Evolutionary conservation across 73 alveolate species (phyloP).

Genomic region (Paramecium pentaurelia): DNA sequence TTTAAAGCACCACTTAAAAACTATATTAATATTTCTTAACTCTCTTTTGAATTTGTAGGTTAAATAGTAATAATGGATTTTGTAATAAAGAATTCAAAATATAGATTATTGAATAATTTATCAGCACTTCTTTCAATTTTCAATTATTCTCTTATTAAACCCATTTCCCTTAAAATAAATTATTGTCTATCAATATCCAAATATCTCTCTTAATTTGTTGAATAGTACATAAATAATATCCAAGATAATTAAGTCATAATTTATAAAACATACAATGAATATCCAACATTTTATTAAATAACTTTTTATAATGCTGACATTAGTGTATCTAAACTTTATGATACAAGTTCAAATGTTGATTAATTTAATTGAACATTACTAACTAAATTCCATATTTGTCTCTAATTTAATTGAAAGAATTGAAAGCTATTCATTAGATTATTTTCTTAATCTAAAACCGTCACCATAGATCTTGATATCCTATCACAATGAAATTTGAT

Average conservation of each 20-base stretch:
- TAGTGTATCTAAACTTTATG: background rate
- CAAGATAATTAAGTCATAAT: background rate
- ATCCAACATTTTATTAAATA: background rate
- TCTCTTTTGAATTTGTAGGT: background rate
- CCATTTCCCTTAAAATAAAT: background rate
- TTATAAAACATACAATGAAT: background rate
- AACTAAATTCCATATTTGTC: background rate
- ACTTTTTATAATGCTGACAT: background rate
- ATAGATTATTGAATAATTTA: background rate
- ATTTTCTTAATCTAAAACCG: background rate
- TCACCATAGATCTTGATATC: background rate
- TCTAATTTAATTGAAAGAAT: background rate
- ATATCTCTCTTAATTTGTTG: background rate
- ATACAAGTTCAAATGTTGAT: background rate
- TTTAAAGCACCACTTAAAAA: background rate
- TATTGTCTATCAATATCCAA: background rate
- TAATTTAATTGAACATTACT: background rate
- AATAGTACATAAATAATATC: background rate
- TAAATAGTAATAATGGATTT: background rate
- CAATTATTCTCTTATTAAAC: background rate
- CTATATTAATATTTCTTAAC: background rate
- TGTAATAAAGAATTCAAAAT: background rate
- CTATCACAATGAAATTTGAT: background rate
- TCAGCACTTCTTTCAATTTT: background rate
- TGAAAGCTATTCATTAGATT: background rate